Conservation (phyloP, 257 asterid genomes). For the Cordia subcordata region DNA sequence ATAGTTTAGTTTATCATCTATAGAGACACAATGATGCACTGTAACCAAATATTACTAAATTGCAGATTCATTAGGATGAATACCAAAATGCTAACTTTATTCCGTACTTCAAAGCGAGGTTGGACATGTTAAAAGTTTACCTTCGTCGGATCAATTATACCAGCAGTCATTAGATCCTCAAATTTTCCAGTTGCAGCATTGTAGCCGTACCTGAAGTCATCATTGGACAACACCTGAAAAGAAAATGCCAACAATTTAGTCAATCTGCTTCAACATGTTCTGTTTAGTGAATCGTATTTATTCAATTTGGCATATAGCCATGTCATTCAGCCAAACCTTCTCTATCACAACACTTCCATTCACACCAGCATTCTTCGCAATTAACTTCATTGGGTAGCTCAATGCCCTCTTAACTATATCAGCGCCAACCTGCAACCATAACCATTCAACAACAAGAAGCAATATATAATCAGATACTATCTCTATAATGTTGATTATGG, state of each 20-base stretch:
- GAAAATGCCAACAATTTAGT: neutral
- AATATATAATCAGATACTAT: neutral
- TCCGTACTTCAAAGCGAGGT: neutral
- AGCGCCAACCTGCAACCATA: slow-evolving; percentile 48
- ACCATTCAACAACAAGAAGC: neutral
- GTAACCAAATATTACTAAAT: too few relatives aligned
- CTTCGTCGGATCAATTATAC: slow-evolving; percentile 60
- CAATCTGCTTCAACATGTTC: neutral
- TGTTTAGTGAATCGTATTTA: too few relatives aligned
- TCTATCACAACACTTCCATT: slow-evolving; percentile 55
- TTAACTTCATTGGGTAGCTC: slow-evolving; percentile 54
- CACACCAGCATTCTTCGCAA: slow-evolving; percentile 59
- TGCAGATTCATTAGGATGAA: too few relatives aligned
- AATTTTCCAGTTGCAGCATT: slow-evolving; percentile 57
- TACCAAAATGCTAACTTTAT: too few relatives aligned
- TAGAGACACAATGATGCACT: too few relatives aligned
- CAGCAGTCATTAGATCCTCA: slow-evolving; percentile 55
- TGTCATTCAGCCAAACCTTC: slow-evolving; percentile 30
- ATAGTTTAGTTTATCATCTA: too few relatives aligned
- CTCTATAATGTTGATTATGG: neutral
- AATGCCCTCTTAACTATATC: slow-evolving; percentile 55
- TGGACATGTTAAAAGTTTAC: slow-evolving; percentile 17
- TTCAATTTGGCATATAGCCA: too few relatives aligned
- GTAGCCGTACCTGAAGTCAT: slow-evolving; percentile 45
- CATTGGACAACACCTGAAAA: slow-evolving; percentile 40